phyloP scores from a whole-genome alignment of 1,284 basidiomycete species.

The Boletus holoroseus region DNA sequence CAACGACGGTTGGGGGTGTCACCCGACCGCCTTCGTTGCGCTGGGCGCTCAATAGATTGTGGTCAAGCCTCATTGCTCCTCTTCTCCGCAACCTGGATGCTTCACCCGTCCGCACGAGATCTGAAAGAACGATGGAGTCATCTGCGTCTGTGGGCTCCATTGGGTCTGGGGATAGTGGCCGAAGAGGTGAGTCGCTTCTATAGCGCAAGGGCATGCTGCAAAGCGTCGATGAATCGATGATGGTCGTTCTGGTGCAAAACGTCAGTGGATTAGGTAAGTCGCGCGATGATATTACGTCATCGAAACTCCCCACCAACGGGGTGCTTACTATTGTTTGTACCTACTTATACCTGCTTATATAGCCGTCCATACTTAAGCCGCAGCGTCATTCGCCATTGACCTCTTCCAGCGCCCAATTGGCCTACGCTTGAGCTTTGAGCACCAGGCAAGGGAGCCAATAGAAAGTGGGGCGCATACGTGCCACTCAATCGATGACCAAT shows the following conservation, averaged over 20 bases:
- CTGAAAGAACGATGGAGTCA: slow-evolving; percentile 63
- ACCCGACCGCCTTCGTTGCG: slow-evolving; percentile 26
- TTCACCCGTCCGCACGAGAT: slow-evolving; percentile 63
- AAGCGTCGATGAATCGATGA: slow-evolving; percentile 22
- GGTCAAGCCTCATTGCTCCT: slow-evolving; percentile 64
- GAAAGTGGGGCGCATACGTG: background rate
- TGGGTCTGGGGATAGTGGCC: slow-evolving; percentile 16
- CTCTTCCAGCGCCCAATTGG: too few species aligned
- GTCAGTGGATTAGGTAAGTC: slow-evolving; percentile 10
- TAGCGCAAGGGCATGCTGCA: slow-evolving; percentile 32
- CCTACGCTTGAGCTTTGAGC: background rate
- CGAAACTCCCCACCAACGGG: background rate
- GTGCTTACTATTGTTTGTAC: too few species aligned
- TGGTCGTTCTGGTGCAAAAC: slow-evolving; percentile 21
- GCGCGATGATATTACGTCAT: slow-evolving; percentile 11
- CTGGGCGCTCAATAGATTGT: slow-evolving; percentile 30
- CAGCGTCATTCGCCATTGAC: too few species aligned
- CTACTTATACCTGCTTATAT: too few species aligned
- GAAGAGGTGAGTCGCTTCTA: slow-evolving; percentile 19
- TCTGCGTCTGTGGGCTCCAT: slow-evolving; percentile 46
- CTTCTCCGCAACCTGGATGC: slow-evolving; percentile 64
- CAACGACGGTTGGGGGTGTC: slow-evolving; percentile 29
- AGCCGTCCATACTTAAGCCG: too few species aligned
- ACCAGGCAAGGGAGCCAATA: background rate
- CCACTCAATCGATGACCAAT: background rate